Base-by-base conservation (phyloP, 768 basidiomycete genomes). In the Lactarius akahatsu region DNA sequence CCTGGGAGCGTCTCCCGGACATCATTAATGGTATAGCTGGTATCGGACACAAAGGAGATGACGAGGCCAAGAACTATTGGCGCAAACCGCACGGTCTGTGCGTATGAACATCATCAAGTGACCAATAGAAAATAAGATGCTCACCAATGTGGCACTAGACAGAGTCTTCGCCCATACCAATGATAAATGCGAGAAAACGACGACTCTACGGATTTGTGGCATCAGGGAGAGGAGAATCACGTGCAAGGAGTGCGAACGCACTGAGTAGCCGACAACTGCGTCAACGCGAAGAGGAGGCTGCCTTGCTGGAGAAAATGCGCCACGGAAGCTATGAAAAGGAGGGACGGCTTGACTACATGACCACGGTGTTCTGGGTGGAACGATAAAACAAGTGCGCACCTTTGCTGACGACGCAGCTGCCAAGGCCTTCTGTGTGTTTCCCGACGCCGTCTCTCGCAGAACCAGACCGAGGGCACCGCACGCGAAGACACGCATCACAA, bases 101-200 rank as follows among this genome's bases (percentile, higher is more conserved):
- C 43, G 38, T 18, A 56, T 13, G 23, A 23, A 23, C 3, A 56
- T 55, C 8, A 56, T 58, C 41, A 52, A 16, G 63, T 66, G 68
- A 30, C 38, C 45, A 55, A 38, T 34, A 41, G 9, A 20, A 4
- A 38, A 20, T 26, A 13, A 30, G 26, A 45, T 16, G 75, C 83
- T 72, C 70, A 86, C 86, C 59, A 80, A 81, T 56, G 80, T 76
- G 57, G 82, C 77, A 63, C 73, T 80, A 47, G 85, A 71, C 62
- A 89, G 73, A 6, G 84, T 78, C 61, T 82, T 81, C 57, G 87
- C 78, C 88, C 89, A 91, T 52, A 87, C 77, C 28, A 83, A 78
- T 7, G 90, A 86, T 74, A 89, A 89, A 72, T 90, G 87, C 26
- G 85, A 77, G 71, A 92, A 85, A 40, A 92, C 70, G 52, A 90